Evolutionary conservation across 129 eudicot genomes (phyloP).

Genomic region (Lactuca saligna): DNA sequence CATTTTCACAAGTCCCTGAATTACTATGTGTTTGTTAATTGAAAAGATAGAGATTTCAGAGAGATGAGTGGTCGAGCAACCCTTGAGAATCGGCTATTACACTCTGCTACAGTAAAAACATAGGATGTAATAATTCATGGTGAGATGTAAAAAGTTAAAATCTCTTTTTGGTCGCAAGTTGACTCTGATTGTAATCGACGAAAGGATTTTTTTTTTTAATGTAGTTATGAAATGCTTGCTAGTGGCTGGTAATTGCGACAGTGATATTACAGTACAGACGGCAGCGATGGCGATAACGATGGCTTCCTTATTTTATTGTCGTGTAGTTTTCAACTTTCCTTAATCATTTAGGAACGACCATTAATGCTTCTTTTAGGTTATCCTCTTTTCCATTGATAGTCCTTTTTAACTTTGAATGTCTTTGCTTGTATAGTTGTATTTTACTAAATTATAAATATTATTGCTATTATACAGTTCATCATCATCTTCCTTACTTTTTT

Average conservation of each 20-base stretch:
- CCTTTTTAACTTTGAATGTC: background rate
- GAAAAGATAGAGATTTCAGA: background rate
- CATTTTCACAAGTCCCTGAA: background rate
- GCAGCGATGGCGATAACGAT: slow-evolving; percentile 28
- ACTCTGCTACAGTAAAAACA: slow-evolving; percentile 12
- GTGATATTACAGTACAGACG: slow-evolving; percentile 22
- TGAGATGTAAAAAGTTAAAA: slow-evolving; percentile 9
- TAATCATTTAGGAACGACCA: slow-evolving; percentile 32
- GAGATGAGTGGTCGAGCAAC: too few relatives aligned
- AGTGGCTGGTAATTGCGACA: slow-evolving; percentile 33
- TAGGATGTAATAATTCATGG: background rate
- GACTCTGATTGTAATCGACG: background rate
- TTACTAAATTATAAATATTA: background rate
- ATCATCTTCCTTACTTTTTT: slow-evolving; percentile 28
- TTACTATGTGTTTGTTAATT: background rate
- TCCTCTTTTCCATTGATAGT: slow-evolving; percentile 17
- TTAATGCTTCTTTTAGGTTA: slow-evolving; percentile 37
- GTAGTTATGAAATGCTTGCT: slow-evolving; percentile 17
- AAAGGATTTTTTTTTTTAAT: slow-evolving; percentile 15
- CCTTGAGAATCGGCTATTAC: background rate
- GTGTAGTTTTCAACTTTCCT: slow-evolving; percentile 53
- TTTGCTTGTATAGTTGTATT: background rate
- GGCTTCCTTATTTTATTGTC: slow-evolving; percentile 39
- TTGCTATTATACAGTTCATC: background rate
- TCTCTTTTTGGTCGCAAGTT: slow-evolving; percentile 12